Base-by-base conservation (phyloP, 345 rosid species). In the Ceriops zippeliana region DNA sequence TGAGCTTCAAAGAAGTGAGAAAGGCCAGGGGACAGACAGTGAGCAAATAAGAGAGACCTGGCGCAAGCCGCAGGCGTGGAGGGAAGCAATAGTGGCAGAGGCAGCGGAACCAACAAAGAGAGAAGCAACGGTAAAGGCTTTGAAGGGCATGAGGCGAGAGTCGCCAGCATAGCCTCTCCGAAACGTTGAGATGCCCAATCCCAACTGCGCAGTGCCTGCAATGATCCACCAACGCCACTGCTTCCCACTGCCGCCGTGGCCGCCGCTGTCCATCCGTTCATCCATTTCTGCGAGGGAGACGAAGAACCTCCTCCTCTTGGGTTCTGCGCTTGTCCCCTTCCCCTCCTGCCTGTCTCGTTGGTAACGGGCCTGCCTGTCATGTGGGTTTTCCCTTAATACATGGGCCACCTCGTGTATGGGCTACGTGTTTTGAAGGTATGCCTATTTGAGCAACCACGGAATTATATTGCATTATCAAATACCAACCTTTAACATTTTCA, bases 71-170 rank as follows among this genome's bases (percentile, higher is more conserved):
- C 78, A 74, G 46, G 86, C 92, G n/a, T 74, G 77, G 26, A 87
- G 78, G 58, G 77, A 64, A 37, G 82, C 83, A 61, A 84, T 16
- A 68, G 86, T 67, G 52, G 83, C 78, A 1, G 86, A 67, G 51
- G 85, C 84, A 52, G 82, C 75, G 21, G 87, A 81, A 21, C 92
- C 88, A 52, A 86, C 83, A 65, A 86, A 87, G 71, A 87, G 90
- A 28, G 90, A 86, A 9, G 84, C 88, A 62, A 86, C 81, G 1
- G 79, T 82, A 49, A 81, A 81, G 69, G 92, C 92, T 73, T 84
- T 87, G 6, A 87, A 28, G 9, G 88, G 86, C 90, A 87, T 84
- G 15, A 86, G 62, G 5, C 82, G 77, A 70, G 76, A 60, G 30
- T 83, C 83, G 2, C 92, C 92, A n/a, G 69, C 75, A 82, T 61